Evolutionary conservation across 139 green algal species (phyloP).

Genomic region (Haematococcus sp.): DNA sequence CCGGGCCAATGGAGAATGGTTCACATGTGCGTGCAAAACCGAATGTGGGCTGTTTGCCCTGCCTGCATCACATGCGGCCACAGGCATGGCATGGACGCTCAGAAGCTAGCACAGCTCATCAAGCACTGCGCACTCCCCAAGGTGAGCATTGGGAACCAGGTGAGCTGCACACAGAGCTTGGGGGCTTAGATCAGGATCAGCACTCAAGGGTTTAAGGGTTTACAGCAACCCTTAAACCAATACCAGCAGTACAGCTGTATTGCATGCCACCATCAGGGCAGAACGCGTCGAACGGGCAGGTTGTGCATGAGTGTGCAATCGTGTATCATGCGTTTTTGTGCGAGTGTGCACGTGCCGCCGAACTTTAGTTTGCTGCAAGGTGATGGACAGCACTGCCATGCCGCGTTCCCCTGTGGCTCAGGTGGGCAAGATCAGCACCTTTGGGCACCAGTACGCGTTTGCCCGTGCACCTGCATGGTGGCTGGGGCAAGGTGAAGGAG

Average conservation of each 20-base stretch:
- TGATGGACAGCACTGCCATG: too few species aligned
- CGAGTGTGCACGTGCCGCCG: too few species aligned
- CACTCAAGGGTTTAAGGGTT: too few species aligned
- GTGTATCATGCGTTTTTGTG: too few species aligned
- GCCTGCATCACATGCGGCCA: not conserved
- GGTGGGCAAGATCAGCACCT: constrained; percentile 27
- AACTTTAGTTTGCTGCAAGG: too few species aligned
- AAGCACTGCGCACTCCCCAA: constrained; percentile 10
- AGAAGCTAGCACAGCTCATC: constrained; percentile 18
- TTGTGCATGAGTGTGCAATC: too few species aligned
- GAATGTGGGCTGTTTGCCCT: constrained; percentile 1
- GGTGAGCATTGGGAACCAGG: not conserved
- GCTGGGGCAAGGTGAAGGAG: not conserved
- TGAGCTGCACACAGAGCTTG: too few species aligned
- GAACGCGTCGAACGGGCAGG: too few species aligned
- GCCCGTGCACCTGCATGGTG: constrained; percentile 26
- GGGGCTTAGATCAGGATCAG: too few species aligned
- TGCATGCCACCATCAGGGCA: too few species aligned
- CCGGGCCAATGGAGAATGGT: not conserved
- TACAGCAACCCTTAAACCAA: too few species aligned
- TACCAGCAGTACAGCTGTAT: too few species aligned
- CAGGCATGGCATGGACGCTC: constrained; percentile 9
- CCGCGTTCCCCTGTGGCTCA: not conserved
- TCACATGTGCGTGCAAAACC: constrained; percentile 8
- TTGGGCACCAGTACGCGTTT: constrained; percentile 42